These are phyloP conservation scores for Aspergillus haitiensis DNA, from an alignment of 495 filamentous ascomycete genomes.

Conservation along the genomic window DNA sequence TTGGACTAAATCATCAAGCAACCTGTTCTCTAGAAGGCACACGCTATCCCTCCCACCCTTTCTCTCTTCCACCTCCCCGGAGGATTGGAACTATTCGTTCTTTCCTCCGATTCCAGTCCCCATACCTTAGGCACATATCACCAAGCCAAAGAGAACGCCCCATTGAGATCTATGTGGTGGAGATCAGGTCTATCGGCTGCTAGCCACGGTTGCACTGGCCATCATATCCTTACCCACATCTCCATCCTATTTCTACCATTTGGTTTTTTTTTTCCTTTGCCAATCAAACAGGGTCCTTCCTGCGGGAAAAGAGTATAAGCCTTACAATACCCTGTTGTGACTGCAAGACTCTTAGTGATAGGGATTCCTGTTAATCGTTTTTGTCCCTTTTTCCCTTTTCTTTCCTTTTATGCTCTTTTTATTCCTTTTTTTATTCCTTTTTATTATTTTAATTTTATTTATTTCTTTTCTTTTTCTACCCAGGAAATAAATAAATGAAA, in stretches of 20 bases:
- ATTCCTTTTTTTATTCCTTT: conserved; percentile 9
- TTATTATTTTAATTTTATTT: no score
- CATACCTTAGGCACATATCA: conserved; percentile 19
- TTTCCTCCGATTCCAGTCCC: conserved; percentile 18
- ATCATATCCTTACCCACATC: conserved; percentile 35
- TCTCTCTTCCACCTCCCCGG: conserved; percentile 14
- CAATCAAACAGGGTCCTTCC: conserved; percentile 18
- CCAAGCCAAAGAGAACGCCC: conserved; percentile 11
- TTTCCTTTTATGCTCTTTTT: no score
- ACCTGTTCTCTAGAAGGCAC: neutral
- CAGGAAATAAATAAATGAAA: no score
- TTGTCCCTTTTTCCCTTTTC: conserved; percentile 14
- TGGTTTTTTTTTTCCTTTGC: conserved; percentile 7
- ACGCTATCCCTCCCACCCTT: neutral
- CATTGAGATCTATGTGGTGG: conserved; percentile 41
- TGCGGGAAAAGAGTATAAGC: conserved; percentile 29
- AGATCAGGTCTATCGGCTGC: conserved; percentile 49
- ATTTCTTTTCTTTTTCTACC: no score
- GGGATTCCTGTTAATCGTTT: conserved; percentile 4
- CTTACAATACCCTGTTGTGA: conserved; percentile 29
- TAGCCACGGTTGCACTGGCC: conserved; percentile 43
- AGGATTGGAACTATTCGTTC: conserved; percentile 28
- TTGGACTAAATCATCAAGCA: conserved; percentile 15
- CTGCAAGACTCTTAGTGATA: conserved; percentile 4
- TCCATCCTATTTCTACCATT: conserved; percentile 13